Evolutionary conservation across 768 basidiomycete species (phyloP).

Genomic region (Phanerochaete carnosa): DNA sequence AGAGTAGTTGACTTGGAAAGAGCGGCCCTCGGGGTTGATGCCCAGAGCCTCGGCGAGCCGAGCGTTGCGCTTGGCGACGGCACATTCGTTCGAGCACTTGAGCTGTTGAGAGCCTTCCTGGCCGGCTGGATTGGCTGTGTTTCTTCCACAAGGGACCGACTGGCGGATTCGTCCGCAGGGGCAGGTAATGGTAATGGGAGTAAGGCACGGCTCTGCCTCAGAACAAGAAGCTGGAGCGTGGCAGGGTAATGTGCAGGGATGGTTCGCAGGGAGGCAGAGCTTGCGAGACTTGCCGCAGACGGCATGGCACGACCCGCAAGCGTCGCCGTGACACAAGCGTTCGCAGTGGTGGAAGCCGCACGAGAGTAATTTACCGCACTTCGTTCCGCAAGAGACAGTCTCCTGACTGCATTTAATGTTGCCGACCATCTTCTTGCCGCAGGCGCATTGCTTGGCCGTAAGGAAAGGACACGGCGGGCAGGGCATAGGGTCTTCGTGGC

Average conservation of each 20-base stretch:
- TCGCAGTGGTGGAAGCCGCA: constrained; percentile 94
- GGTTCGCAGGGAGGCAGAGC: constrained; percentile 68
- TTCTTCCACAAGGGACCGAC: constrained; percentile 67
- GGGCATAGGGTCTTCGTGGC: constrained; percentile 64
- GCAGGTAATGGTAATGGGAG: constrained; percentile 67
- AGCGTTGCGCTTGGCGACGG: constrained; percentile 81
- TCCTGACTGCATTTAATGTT: constrained; percentile 86
- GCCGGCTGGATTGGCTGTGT: constrained; percentile 40
- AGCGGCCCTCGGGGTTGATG: constrained; percentile 50
- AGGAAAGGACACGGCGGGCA: constrained; percentile 92
- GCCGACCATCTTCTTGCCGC: constrained; percentile 77
- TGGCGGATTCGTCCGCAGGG: constrained; percentile 82
- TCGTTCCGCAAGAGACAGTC: constrained; percentile 80
- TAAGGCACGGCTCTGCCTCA: constrained; percentile 74
- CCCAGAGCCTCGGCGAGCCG: constrained; percentile 89
- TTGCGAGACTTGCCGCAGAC: constrained; percentile 86
- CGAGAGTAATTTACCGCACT: constrained; percentile 75
- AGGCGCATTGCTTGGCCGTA: constrained; percentile 78
- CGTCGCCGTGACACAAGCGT: constrained; percentile 75
- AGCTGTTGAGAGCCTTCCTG: constrained; percentile 40
- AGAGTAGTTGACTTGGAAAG: constrained; percentile 46
- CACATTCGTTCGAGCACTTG: constrained; percentile 84
- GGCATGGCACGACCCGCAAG: constrained; percentile 73
- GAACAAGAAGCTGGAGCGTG: constrained; percentile 88
- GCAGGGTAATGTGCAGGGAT: constrained; percentile 76